Conservation (phyloP, 2,329 filamentous ascomycete genomes). For the Colletotrichum liriopes region DNA sequence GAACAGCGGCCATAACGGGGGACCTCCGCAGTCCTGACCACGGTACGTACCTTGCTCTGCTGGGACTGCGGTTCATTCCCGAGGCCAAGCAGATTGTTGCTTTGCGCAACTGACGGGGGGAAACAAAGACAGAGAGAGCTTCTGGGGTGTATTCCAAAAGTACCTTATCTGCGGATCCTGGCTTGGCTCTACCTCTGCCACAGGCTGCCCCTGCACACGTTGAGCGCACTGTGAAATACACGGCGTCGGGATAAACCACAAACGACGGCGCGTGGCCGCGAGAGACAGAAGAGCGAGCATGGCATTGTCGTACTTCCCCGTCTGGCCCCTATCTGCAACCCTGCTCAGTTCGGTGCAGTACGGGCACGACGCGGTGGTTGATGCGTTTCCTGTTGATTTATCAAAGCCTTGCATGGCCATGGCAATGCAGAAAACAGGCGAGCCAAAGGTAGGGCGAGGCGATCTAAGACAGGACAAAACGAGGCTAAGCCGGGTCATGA, state of each 20-base stretch:
- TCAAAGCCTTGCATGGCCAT: not conserved
- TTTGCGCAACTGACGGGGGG: no score
- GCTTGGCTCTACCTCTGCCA: not conserved
- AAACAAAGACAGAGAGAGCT: not conserved
- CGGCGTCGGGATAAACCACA: not conserved
- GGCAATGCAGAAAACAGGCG: conserved; percentile 24
- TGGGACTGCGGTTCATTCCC: not conserved
- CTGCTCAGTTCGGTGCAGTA: not conserved
- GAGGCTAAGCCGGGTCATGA: conserved; percentile 9
- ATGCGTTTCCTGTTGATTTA: not conserved
- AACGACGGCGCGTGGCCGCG: not conserved
- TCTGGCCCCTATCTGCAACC: not conserved
- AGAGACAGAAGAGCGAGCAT: not conserved
- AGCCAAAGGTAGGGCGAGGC: not conserved
- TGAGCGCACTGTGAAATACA: no score
- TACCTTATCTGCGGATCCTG: not conserved
- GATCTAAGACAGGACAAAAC: conserved; percentile 29
- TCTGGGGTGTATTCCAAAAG: not conserved
- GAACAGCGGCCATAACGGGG: not conserved
- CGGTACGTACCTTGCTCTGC: not conserved
- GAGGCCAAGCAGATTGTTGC: not conserved
- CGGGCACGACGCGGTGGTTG: not conserved
- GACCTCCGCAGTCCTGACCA: not conserved
- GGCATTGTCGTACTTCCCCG: not conserved
- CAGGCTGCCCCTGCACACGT: no score